These are phyloP conservation scores for Saururus chinensis DNA, from an alignment of 164 flowering plant species.

Conservation along the genomic window DNA sequence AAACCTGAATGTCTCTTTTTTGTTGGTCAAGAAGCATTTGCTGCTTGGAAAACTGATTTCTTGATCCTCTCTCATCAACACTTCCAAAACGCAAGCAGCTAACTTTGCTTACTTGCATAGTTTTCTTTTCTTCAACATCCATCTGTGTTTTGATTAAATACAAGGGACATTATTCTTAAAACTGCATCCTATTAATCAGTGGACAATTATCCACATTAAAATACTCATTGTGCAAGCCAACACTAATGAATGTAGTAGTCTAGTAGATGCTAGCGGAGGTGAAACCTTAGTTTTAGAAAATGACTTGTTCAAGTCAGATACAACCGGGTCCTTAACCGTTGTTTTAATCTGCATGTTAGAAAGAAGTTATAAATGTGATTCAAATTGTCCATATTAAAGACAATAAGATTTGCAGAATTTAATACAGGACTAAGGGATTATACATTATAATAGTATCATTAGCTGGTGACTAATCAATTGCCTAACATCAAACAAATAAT, in stretches of 20 bases:
- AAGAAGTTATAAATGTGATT: neutral
- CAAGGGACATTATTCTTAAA: neutral
- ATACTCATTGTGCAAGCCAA: neutral
- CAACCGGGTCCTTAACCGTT: slow-evolving; percentile 6
- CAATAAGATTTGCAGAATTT: too few relatives aligned
- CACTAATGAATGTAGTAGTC: neutral
- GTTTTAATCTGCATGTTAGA: slow-evolving; percentile 3
- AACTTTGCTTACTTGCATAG: neutral
- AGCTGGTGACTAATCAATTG: too few relatives aligned
- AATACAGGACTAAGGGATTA: too few relatives aligned
- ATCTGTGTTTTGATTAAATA: neutral
- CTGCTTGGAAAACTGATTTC: slow-evolving; percentile 34
- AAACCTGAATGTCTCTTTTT: slow-evolving; percentile 63
- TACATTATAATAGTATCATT: too few relatives aligned
- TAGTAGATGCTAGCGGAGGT: neutral
- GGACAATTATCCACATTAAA: neutral
- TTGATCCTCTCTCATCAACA: slow-evolving; percentile 33
- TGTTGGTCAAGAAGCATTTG: slow-evolving; percentile 55
- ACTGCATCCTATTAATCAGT: neutral
- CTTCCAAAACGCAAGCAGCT: neutral
- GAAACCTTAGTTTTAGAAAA: slow-evolving; percentile 10
- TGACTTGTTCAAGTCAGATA: slow-evolving; percentile 6
- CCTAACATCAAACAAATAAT: too few relatives aligned
- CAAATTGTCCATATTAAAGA: neutral
- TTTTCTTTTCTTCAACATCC: neutral